These are phyloP conservation scores for Penicillium sp. DNA, from an alignment of 2,329 filamentous ascomycete species.

Conservation along the genomic window DNA sequence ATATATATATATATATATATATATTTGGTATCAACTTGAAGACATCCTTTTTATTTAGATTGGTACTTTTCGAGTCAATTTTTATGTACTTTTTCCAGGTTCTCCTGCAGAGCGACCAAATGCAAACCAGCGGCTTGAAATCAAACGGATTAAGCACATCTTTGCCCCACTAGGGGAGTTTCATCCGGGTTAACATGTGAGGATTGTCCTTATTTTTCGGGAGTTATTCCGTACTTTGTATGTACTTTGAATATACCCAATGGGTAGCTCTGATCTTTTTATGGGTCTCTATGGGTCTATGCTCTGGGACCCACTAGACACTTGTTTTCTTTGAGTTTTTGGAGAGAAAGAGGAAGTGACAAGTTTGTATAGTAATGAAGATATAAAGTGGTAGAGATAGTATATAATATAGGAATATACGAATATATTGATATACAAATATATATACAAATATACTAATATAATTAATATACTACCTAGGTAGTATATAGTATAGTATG, in stretches of 20 bases:
- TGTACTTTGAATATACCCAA: neutral
- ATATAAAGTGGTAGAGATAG: too few relatives aligned
- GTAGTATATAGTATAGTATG: neutral
- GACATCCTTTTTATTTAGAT: neutral
- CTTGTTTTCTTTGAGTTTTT: conserved; percentile 1
- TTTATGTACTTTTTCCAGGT: neutral
- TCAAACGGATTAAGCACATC: conserved; percentile 30
- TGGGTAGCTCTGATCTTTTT: neutral
- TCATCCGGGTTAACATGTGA: conserved; percentile 13
- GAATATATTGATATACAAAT: neutral
- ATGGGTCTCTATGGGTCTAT: neutral
- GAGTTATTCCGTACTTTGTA: neutral
- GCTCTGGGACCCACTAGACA: conserved; percentile 3
- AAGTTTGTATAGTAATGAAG: neutral
- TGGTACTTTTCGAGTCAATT: neutral
- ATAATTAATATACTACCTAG: too few relatives aligned
- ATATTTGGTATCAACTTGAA: neutral
- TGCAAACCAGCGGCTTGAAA: conserved; percentile 4
- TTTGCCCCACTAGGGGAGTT: conserved; percentile 23
- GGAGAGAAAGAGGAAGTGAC: neutral
- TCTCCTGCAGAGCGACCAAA: neutral
- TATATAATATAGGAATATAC: neutral
- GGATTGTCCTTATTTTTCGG: neutral
- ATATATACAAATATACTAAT: too few relatives aligned
- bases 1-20: too few relatives aligned